These are phyloP conservation scores for Acacia concinna DNA, from an alignment of 331 rosid species.

Conservation along the genomic window DNA sequence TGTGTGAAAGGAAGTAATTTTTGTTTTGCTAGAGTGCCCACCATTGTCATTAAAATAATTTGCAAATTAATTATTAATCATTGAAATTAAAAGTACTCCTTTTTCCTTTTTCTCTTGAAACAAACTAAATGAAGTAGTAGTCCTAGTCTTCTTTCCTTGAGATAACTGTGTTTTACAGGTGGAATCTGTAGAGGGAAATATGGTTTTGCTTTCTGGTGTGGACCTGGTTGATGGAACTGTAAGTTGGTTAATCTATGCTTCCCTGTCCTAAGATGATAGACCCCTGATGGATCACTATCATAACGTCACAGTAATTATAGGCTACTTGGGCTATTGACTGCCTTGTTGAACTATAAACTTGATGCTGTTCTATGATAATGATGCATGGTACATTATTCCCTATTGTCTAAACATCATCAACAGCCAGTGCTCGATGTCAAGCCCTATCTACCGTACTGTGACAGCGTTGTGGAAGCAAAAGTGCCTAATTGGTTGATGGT, in stretches of 20 bases:
- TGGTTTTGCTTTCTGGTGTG: slow-evolving; percentile 81
- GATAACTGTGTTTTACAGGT: slow-evolving; percentile 48
- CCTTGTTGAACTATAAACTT: slow-evolving; percentile 16
- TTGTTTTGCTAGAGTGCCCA: not conserved
- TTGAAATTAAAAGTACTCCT: not conserved
- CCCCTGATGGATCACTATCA: too few relatives aligned
- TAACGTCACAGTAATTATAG: slow-evolving; percentile 6
- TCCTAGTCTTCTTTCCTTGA: not conserved
- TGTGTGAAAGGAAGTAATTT: not conserved
- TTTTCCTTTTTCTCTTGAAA: not conserved
- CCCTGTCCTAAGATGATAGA: slow-evolving; percentile 16
- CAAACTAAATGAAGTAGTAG: not conserved
- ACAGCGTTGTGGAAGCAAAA: slow-evolving; percentile 66
- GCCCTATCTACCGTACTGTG: slow-evolving; percentile 87
- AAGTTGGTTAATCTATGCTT: slow-evolving; percentile 43
- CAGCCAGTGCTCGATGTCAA: slow-evolving; percentile 96
- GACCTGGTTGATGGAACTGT: slow-evolving; percentile 96
- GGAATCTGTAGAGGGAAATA: slow-evolving; percentile 77
- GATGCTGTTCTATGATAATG: slow-evolving; percentile 22
- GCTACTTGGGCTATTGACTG: slow-evolving; percentile 14
- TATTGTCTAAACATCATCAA: slow-evolving; percentile 35
- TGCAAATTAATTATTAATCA: not conserved
- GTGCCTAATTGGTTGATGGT: slow-evolving; percentile 88
- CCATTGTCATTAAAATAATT: not conserved
- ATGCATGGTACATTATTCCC: not conserved